Evolutionary conservation across 1,284 basidiomycete species (phyloP).

Genomic region (Apiotrichum brassicae): DNA sequence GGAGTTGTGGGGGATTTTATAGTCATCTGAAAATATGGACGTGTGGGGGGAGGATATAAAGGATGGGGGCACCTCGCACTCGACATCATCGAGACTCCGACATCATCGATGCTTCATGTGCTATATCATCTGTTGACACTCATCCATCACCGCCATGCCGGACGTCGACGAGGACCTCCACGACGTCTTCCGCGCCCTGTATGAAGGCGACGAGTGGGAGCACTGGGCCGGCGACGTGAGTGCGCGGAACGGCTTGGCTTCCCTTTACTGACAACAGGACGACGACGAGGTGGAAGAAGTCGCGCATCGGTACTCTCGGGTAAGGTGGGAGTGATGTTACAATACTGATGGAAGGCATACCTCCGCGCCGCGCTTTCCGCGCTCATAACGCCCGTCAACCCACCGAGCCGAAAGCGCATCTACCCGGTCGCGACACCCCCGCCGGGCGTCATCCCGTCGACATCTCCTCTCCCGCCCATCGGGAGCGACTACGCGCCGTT

Average conservation of each 20-base stretch:
- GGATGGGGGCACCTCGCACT: background rate
- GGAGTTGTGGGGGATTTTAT: too few species aligned
- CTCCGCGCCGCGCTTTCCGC: constrained; percentile 7
- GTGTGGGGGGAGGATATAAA: background rate
- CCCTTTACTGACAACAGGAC: background rate
- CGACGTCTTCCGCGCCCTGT: constrained; percentile 13
- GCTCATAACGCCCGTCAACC: background rate
- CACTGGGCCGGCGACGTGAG: background rate
- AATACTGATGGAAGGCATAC: constrained; percentile 1
- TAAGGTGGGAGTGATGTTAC: too few species aligned
- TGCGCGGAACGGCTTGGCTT: too few species aligned
- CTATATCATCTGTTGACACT: background rate
- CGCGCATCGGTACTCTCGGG: background rate
- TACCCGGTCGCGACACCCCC: background rate
- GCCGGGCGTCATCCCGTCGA: constrained; percentile 20
- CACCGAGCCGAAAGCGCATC: constrained; percentile 1
- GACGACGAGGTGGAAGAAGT: background rate
- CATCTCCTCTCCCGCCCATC: constrained; percentile 18
- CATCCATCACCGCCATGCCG: background rate
- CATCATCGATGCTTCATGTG: background rate
- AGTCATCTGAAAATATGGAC: too few species aligned
- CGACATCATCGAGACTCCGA: background rate
- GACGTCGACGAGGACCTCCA: constrained; percentile 11
- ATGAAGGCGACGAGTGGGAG: constrained; percentile 12
- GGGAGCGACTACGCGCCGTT: constrained; percentile 26